Conservation (phyloP, 2,329 filamentous ascomycete genomes). For the Pseudocercospora pini-densiflorae region DNA sequence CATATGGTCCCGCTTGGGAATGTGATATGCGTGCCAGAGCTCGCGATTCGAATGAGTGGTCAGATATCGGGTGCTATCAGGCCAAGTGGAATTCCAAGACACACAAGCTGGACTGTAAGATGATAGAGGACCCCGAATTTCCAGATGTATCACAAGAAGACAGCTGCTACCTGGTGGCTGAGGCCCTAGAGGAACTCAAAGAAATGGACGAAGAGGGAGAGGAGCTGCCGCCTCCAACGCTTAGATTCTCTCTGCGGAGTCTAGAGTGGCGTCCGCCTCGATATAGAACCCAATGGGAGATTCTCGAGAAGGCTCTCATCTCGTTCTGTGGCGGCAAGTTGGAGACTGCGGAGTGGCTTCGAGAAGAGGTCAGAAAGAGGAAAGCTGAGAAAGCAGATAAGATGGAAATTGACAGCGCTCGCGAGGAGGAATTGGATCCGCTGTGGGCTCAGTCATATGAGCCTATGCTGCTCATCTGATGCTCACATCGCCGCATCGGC, state of each 20-base stretch:
- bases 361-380: neutral
- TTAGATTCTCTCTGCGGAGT: neutral
- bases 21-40: neutral
- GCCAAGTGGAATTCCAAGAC: neutral
- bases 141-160: neutral
- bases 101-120: neutral
- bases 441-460: neutral
- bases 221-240: neutral
- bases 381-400: neutral
- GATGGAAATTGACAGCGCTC: neutral
- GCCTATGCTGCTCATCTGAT: neutral
- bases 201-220: neutral
- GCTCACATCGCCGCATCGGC: neutral
- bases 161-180: neutral
- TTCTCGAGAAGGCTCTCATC: neutral
- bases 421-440: neutral
- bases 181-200: neutral
- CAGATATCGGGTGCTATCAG: neutral
- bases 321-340: neutral
- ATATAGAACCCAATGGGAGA: neutral
- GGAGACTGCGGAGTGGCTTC: neutral
- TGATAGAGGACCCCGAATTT: neutral
- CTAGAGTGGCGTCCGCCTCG: neutral
- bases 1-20: neutral
- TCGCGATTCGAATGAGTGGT: neutral